Base-by-base conservation (phyloP, 345 rosid species). In the Brassica incana region DNA sequence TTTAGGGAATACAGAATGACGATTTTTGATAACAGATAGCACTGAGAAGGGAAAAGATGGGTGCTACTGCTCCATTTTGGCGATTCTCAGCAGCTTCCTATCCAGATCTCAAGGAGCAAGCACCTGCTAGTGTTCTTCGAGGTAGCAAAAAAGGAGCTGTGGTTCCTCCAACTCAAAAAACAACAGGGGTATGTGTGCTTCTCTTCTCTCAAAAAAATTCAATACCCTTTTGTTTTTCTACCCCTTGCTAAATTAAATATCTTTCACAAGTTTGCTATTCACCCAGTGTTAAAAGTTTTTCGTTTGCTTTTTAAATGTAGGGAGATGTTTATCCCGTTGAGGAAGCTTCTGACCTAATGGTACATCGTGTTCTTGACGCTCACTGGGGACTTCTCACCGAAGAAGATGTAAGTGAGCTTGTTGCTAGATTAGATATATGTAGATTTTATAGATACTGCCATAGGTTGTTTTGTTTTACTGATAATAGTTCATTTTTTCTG, bases 21-120 rank as follows among this genome's bases (percentile, higher is more conserved):
- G 48, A 1, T 72, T 82, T 70, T 64, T 58, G 45, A 30, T 40
- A 73, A 60, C 80, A 95, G 99, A 92, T 92, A 86, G 97, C 99
- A 25, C 66, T 95, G 85, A 89, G 92, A 87, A 87, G 99, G 82
- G 99, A 90, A 85, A 92, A 85, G 81, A 76, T 91, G 92, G 99
- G 97, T 9, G 97, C 87, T 60, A 82, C 88, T 78, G 99, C 99
- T 77, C 97, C 97, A 52, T 95, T 95, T 82, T 95, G 99, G 97
- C 86, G 95, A 75, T 95, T 95, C 83, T 95, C 99, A 69, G 97
- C 98, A 4, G 90, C 97, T 76, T 92, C 99, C 33, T 95, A 95
- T 86, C 99, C 97, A 71, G 99, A 92, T 87, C 97, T 95, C 58
- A 84, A 80, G 84, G 87, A 82, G 67, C 75, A 79, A 43, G 71